Conservation (phyloP, 1,284 basidiomycete species). For the Trichosporon ovoides region DNA sequence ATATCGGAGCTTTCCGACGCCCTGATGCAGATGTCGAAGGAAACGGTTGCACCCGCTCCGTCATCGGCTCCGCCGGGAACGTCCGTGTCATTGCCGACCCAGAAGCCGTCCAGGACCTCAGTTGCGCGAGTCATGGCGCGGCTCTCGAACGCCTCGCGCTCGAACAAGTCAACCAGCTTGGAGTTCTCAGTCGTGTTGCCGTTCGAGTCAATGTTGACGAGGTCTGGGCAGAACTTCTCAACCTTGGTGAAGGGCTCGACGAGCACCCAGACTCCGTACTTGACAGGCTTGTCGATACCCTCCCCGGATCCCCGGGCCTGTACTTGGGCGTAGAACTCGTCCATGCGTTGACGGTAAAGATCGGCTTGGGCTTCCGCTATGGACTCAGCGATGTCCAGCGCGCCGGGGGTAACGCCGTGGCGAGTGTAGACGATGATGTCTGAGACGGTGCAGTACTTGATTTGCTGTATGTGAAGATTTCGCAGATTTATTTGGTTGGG, state of each 20-base stretch:
- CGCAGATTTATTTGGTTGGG: slow-evolving; percentile 46
- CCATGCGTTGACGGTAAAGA: slow-evolving; percentile 38
- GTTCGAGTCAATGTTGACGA: slow-evolving; percentile 53
- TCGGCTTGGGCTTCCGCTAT: slow-evolving; percentile 46
- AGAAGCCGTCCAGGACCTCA: slow-evolving; percentile 63
- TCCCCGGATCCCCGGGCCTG: slow-evolving; percentile 26
- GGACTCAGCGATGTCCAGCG: slow-evolving; percentile 54
- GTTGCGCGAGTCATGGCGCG: slow-evolving; percentile 62
- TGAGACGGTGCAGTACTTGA: slow-evolving; percentile 79
- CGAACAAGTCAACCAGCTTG: slow-evolving; percentile 52
- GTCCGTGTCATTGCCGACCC: slow-evolving; percentile 52
- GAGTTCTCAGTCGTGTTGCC: slow-evolving; percentile 47
- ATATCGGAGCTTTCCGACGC: slow-evolving; percentile 48
- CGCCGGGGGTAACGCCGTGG: slow-evolving; percentile 43
- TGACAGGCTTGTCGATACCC: slow-evolving; percentile 51
- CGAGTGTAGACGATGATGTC: slow-evolving; percentile 84
- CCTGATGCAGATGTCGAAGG: slow-evolving; percentile 44
- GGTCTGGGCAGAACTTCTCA: slow-evolving; percentile 51
- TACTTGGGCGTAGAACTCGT: slow-evolving; percentile 36
- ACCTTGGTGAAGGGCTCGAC: slow-evolving; percentile 58
- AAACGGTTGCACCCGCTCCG: slow-evolving; percentile 30
- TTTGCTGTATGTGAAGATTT: slow-evolving; percentile 52
- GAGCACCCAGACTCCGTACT: slow-evolving; percentile 83
- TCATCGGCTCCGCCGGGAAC: slow-evolving; percentile 42
- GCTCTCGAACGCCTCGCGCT: slow-evolving; percentile 44